Percentiles rank a stretch among this genome's conserved stretches.
phyloP scores from a whole-genome alignment of 2,329 filamentous ascomycete species.

The Colletotrichum camelliae region DNA sequence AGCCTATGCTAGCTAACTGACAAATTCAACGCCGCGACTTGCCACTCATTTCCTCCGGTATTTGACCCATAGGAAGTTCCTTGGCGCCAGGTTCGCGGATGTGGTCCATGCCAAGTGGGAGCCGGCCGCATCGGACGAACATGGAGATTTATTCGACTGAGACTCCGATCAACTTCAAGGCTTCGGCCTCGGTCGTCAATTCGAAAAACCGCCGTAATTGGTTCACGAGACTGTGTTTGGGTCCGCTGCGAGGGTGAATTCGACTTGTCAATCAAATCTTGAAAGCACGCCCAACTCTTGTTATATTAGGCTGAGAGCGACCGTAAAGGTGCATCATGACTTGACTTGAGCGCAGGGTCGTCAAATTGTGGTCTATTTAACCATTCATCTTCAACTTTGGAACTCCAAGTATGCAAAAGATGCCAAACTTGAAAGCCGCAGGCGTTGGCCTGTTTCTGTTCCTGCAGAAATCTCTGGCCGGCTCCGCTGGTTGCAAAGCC shows the following conservation, averaged over 20 bases:
- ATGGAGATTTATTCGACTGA: not conserved
- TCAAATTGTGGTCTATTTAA: too few species aligned
- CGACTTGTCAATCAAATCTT: too few species aligned
- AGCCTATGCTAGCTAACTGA: not conserved
- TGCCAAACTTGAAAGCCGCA: accelerated
- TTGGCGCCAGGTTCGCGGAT: not conserved
- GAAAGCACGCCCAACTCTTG: too few species aligned
- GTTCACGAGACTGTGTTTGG: not conserved
- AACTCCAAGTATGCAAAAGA: not conserved
- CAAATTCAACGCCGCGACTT: not conserved
- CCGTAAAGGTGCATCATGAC: too few species aligned
- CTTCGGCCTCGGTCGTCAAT: not conserved
- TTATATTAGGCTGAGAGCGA: too few species aligned
- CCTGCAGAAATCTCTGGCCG: not conserved
- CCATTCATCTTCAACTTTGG: too few species aligned
- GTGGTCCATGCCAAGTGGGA: not conserved
- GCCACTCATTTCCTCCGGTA: not conserved
- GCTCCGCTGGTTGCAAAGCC: not conserved
- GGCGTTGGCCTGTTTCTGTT: not conserved
- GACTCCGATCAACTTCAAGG: not conserved
- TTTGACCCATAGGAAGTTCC: not conserved
- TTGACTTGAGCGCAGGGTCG: too few species aligned
- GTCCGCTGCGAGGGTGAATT: not conserved
- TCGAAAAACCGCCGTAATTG: not conserved
- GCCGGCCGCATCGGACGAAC: not conserved